phyloP scores from a whole-genome alignment of 106 monocot genomes.

The Dendrobium catenatum region DNA sequence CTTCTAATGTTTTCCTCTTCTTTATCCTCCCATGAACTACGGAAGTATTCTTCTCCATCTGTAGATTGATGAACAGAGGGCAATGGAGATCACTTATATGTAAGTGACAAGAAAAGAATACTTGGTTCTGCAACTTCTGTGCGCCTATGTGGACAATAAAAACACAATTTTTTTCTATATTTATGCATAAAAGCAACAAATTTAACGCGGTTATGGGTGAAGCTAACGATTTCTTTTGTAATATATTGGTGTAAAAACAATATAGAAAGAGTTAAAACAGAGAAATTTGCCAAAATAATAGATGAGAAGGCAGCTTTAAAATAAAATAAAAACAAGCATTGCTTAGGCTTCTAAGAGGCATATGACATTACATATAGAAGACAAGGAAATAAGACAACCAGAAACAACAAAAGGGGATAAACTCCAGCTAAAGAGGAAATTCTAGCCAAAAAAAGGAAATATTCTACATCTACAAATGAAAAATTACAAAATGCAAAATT shows the following conservation, averaged over 20 bases:
- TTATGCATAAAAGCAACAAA: neutral
- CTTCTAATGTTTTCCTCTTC: conserved; percentile 49
- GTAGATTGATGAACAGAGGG: neutral
- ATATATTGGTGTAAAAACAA: neutral
- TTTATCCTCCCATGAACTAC: conserved; percentile 3
- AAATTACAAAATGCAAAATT: neutral
- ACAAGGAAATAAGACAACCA: neutral
- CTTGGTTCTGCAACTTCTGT: neutral
- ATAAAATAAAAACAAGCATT: neutral
- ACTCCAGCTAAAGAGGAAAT: neutral
- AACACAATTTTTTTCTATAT: neutral
- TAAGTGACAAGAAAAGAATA: neutral
- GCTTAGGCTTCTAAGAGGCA: neutral
- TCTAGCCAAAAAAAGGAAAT: neutral
- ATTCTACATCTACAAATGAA: neutral
- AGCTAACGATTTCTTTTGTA: neutral
- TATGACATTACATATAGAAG: neutral
- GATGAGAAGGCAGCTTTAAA: neutral
- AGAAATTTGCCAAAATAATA: neutral
- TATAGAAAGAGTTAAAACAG: neutral
- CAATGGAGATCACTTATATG: neutral
- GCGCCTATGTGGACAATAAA: neutral
- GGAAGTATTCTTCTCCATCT: conserved; percentile 14
- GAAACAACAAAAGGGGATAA: conserved; percentile 3
- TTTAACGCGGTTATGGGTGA: neutral